These are phyloP conservation scores for Anisogramma anomala DNA, from an alignment of 2,329 filamentous ascomycete species.

Conservation along the genomic window DNA sequence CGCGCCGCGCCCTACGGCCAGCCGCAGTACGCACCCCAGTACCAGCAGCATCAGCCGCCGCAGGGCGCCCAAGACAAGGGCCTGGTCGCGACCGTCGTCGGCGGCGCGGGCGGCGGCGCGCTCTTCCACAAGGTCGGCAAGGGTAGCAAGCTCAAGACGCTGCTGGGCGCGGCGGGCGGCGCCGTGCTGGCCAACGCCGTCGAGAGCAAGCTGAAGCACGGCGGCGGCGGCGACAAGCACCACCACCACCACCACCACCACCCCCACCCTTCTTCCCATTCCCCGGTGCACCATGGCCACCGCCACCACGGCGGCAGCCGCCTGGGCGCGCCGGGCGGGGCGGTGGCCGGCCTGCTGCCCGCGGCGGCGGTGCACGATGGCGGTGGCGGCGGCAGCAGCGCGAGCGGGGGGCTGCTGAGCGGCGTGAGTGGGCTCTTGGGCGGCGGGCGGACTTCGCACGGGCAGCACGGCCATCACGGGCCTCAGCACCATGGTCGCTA, in stretches of 20 bases:
- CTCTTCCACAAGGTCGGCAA: constrained; percentile 43
- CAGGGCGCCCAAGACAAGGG: constrained; percentile 38
- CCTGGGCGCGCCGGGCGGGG: neutral
- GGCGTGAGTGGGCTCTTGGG: neutral
- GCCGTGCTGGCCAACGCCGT: constrained; percentile 44
- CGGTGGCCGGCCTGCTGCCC: neutral
- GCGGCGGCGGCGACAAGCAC: constrained; percentile 1
- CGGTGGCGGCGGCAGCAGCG: neutral
- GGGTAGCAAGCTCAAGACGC: constrained; percentile 36
- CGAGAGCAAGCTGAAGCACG: constrained; percentile 29
- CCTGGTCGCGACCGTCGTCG: constrained; percentile 41
- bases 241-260: constrained; percentile 9
- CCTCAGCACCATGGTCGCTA: constrained; percentile 9
- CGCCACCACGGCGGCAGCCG: neutral
- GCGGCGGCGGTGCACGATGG: neutral
- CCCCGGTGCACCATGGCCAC: constrained; percentile 9
- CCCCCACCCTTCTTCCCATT: neutral
- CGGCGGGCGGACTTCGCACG: constrained; percentile 1
- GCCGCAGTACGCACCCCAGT: constrained; percentile 6
- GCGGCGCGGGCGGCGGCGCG: constrained; percentile 41
- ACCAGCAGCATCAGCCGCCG: constrained; percentile 9
- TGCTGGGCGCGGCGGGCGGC: constrained; percentile 41
- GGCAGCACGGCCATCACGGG: constrained; percentile 7
- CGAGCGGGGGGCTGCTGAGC: neutral
- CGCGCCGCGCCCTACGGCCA: constrained; percentile 10